Conservation (phyloP, 208 protist genomes). For the Balamuthia mandrillaris region DNA sequence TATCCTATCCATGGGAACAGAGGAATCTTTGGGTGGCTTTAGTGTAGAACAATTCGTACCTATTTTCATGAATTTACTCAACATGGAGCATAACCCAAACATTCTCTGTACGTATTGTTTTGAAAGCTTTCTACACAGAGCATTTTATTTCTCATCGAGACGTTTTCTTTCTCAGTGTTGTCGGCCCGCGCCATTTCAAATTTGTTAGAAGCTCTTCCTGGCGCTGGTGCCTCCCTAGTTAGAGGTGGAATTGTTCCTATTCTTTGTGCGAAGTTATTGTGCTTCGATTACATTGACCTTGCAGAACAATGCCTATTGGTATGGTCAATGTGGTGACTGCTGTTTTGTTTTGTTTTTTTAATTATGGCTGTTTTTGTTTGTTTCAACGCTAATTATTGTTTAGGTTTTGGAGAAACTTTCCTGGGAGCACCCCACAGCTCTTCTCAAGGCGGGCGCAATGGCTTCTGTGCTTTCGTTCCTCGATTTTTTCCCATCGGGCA, state of each 20-base stretch:
- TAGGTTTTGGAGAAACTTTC: conserved; percentile 67
- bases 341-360: background rate
- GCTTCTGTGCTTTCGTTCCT: conserved; percentile 60
- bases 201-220: conserved; percentile 57
- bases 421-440: conserved; percentile 56
- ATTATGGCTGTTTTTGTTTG: background rate
- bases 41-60: background rate
- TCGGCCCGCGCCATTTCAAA: conserved; percentile 55
- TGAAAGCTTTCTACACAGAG: background rate
- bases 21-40: conserved; percentile 22
- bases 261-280: conserved; percentile 62
- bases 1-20: conserved; percentile 18
- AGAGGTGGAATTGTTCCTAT: conserved; percentile 39
- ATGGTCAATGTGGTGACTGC: background rate
- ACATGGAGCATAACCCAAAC: conserved; percentile 12
- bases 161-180: conserved; percentile 15
- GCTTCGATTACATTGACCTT: conserved; percentile 70
- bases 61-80: background rate
- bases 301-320: conserved; percentile 62
- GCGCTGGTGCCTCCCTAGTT: conserved; percentile 43
- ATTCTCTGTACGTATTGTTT: background rate
- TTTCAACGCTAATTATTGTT: too few species aligned
- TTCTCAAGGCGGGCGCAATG: conserved; percentile 63
- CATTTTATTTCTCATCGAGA: background rate
- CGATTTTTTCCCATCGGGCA: conserved; percentile 64